phyloP scores from a whole-genome alignment of 1,284 basidiomycete species.

The Cryptococcus sp. region DNA sequence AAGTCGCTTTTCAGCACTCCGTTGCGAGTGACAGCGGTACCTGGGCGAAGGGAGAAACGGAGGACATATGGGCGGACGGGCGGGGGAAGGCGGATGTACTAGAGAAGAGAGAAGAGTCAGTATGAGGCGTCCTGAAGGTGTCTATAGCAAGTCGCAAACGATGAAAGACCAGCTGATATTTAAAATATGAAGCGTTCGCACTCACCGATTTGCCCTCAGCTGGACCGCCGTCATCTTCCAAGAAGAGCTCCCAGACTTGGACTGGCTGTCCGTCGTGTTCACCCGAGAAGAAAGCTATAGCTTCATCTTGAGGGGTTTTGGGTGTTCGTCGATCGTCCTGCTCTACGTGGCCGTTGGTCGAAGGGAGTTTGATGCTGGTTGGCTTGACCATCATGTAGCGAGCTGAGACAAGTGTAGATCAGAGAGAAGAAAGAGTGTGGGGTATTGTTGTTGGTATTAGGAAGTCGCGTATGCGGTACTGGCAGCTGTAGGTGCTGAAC shows the following conservation, averaged over 20 bases:
- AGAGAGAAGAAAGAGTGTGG: neutral
- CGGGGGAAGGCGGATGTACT: conserved; percentile 94
- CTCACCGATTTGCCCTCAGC: conserved; percentile 76
- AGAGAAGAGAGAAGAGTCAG: conserved; percentile 11
- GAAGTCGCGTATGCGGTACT: too few relatives aligned
- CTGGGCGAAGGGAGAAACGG: conserved; percentile 83
- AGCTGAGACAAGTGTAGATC: neutral
- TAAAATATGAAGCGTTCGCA: conserved; percentile 18
- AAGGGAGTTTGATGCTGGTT: conserved; percentile 15
- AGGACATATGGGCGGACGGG: conserved; percentile 85
- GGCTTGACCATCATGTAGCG: conserved; percentile 7
- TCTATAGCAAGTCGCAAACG: too few relatives aligned
- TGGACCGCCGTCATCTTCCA: conserved; percentile 88
- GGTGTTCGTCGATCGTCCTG: conserved; percentile 54
- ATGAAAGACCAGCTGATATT: too few relatives aligned
- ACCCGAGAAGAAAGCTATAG: conserved; percentile 77
- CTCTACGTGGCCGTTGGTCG: neutral
- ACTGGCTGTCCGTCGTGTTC: conserved; percentile 61
- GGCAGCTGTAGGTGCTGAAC: too few relatives aligned
- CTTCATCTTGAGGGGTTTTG: conserved; percentile 88
- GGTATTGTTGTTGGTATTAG: neutral
- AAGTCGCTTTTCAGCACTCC: conserved; percentile 93
- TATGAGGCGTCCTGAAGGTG: too few relatives aligned
- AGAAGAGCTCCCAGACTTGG: conserved; percentile 76
- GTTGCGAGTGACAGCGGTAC: conserved; percentile 80